Base-by-base conservation (phyloP, 345 rosid species). In the Hevea brasiliensis region DNA sequence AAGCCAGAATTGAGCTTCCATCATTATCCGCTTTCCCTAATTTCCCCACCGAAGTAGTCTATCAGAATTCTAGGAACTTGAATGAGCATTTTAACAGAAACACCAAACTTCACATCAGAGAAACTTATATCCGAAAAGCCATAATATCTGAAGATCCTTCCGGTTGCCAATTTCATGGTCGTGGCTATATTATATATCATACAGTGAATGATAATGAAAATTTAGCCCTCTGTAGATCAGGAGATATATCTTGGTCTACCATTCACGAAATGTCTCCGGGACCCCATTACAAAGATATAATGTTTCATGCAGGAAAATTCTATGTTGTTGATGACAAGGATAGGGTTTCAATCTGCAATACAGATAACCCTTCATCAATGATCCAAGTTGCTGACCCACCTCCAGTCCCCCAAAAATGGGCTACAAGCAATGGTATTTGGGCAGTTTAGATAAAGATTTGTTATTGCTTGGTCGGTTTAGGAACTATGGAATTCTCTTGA, bases 371-470 rank as follows among this genome's bases (percentile, higher is more conserved):
- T 35, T 20, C 40, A 8, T 61, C 65, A 61, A 17, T 8, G 20
- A 29, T 40, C 47, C 72, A 53, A 20, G 61, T 53, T n/a, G 60
- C 61, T 15, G 61, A 68, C 54, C 45, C 59, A 20, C 72, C 45
- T 0, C 61, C 61, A 0, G 47, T 68, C 17, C 27, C 72, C 61
- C 32, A 7, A 7, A 3, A 40, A 37, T 55, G 6, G 72, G 72
- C 37, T 32, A 68, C 54, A 68, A 32, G 72, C 72, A 68, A 68
- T 51, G 72, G 61, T 68, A 68, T 44, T 13, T 68, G 29, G 61
- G 60, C 0, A 20, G 4, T 17, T 53, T 53, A 35, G 54, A 68
- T 53, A 61, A 53, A 4, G 20, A 27, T 26, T 7, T 68, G 5
- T 4, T 68, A 21, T 14, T 68, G 8, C 40, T 68, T n/a, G 72